These are phyloP conservation scores for Solanum paucissectum DNA, from an alignment of 257 asterid species.

Conservation along the genomic window DNA sequence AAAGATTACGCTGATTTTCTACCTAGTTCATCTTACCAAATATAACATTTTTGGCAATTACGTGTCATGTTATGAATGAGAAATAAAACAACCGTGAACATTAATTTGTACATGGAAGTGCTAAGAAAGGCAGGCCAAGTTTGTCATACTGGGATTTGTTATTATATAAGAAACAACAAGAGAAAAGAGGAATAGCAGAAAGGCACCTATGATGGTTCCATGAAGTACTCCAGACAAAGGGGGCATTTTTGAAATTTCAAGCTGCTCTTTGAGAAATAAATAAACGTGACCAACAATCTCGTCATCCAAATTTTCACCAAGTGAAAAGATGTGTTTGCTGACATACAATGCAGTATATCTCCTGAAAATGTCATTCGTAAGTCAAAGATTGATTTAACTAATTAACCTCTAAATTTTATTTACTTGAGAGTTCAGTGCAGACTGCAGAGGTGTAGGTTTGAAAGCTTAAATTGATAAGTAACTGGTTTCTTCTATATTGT, in stretches of 20 bases:
- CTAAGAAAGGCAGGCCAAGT: not conserved
- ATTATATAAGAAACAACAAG: not conserved
- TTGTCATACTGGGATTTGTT: not conserved
- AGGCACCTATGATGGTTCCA: conserved; percentile 66
- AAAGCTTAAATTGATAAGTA: not conserved
- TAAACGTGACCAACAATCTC: conserved; percentile 75
- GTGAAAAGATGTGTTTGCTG: conserved; percentile 36
- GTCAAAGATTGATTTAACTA: not conserved
- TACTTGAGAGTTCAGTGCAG: not conserved
- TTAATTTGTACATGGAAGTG: not conserved
- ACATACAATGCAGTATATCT: conserved; percentile 52
- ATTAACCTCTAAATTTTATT: not conserved
- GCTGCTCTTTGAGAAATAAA: conserved; percentile 77
- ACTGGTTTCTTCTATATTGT: not conserved
- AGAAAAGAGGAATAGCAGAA: not conserved
- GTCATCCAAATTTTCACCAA: conserved; percentile 45
- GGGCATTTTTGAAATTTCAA: conserved; percentile 51
- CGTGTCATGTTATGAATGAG: not conserved
- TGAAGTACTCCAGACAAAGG: conserved; percentile 67
- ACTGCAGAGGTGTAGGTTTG: not conserved
- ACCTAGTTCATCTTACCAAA: not conserved
- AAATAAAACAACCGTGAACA: not conserved
- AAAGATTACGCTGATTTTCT: not conserved
- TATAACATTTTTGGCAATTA: not conserved
- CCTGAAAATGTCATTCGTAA: conserved; percentile 29